A percentile compares a stretch with the other conserved stretches of the same genome.
These are phyloP conservation scores for Trichothecium sympodiale DNA, from an alignment of 2,329 filamentous ascomycete genomes.

Conservation along the genomic window DNA sequence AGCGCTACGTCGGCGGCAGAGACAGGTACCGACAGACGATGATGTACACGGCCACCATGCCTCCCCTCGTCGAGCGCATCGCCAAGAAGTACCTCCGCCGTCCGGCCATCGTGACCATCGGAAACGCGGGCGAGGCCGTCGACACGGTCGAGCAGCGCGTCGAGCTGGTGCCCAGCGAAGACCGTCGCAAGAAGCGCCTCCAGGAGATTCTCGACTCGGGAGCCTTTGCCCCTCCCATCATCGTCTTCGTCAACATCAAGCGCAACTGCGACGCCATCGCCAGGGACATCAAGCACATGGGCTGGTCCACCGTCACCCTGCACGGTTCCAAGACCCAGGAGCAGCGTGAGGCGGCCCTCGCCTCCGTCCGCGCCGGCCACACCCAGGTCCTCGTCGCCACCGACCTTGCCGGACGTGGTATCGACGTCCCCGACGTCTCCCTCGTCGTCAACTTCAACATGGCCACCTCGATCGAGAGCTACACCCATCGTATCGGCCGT, in stretches of 20 bases:
- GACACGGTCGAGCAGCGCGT: conserved; percentile 97
- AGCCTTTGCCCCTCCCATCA: conserved; percentile 81
- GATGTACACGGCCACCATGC: conserved; percentile 99
- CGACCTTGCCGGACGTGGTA: conserved; percentile 91
- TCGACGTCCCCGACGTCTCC: conserved; percentile 88
- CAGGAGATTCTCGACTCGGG: conserved; percentile 73
- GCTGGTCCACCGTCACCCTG: conserved; percentile 78
- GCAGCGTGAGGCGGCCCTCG: conserved; percentile 86
- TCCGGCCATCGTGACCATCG: conserved; percentile 88
- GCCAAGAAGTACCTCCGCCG: conserved; percentile 93
- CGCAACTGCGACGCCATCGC: conserved; percentile 95
- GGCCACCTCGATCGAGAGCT: conserved; percentile 83
- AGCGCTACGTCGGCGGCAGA: conserved; percentile 59
- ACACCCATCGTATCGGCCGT: conserved; percentile 92
- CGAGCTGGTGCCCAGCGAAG: conserved; percentile 81
- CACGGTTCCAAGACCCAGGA: conserved; percentile 97
- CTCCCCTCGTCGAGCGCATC: conserved; percentile 80
- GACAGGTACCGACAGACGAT: conserved; percentile 92
- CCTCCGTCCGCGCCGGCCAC: conserved; percentile 67
- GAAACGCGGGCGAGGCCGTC: conserved; percentile 88
- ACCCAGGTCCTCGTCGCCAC: conserved; percentile 90
- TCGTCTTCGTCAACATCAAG: conserved; percentile 99
- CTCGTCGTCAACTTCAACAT: conserved; percentile 99
- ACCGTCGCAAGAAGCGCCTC: conserved; percentile 94
- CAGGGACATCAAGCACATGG: conserved; percentile 87